Evolutionary conservation across 2,329 filamentous ascomycete genomes (phyloP), one percentile per base, ranked within the genome.

Genomic region (Colletotrichum brevisporum): DNA sequence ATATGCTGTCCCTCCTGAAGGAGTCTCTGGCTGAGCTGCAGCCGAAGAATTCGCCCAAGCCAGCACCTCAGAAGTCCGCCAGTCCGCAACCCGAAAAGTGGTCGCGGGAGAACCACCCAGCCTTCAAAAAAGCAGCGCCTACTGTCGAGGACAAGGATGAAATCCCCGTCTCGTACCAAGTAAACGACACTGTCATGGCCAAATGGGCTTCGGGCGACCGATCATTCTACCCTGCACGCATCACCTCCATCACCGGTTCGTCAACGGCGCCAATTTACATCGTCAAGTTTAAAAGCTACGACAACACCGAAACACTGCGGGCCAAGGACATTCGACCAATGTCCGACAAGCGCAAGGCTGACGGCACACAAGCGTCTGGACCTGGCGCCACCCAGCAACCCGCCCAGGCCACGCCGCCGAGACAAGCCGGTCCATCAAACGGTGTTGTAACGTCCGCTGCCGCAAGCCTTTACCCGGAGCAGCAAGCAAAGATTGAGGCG

Each of bases 261-360:
- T 91, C 92, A n/a, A 92, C 90, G 51, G 93, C 94, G 60, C 95
- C 95, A 43, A 93, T 98, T 72, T 99, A 98, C 79, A 92, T 94
- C 55, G 95, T 99, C 80, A 96, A 93, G 74, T 99, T 98, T 86
- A 95, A 97, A 82, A 93, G 90, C 76, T 98, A 98, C 82, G 89
- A 91, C 72, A 94, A 88, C 24, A 94, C 92, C 53, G 94, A 97
- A 80, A 96, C 93, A 41, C 82, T 97, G 70, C 89, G 91, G 69
- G 90, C 92, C 71, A 91, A 92, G 80, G 94, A 98, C 76, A 93
- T 98, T 73, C 91, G 93, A 75, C 93, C 94, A 58, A 83, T 96
- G 43, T 88, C 89, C 58, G 91, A 88, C 81, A 95, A 97, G 85
- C 90, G 94, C 78, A 97, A 98, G 83, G 92, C 94, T 80, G 95